These are phyloP conservation scores for Notholithocarpus densiflorus DNA, from an alignment of 306 rosid species.

Conservation along the genomic window DNA sequence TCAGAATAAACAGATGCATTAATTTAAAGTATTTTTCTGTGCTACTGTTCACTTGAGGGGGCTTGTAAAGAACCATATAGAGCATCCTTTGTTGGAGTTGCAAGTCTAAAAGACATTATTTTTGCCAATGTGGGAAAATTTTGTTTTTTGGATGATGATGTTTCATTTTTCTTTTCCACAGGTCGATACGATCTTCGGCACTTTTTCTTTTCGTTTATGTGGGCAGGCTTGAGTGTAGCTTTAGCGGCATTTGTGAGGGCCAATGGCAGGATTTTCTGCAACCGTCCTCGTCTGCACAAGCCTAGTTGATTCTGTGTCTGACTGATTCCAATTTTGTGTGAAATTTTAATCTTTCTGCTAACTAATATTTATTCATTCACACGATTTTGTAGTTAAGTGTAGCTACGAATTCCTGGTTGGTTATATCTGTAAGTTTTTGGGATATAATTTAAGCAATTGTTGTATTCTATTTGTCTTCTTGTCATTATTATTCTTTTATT, in stretches of 20 bases:
- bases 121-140: background rate
- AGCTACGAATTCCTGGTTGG: constrained; percentile 24
- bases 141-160: background rate
- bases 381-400: constrained; percentile 21
- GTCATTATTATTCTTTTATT: constrained; percentile 11
- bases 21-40: background rate
- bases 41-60: background rate
- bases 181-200: constrained; percentile 75
- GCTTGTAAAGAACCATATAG: background rate
- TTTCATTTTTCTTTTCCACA: constrained; percentile 31
- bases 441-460: constrained; percentile 22
- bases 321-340: constrained; percentile 18
- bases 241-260: constrained; percentile 85
- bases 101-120: background rate
- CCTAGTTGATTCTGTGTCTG: constrained; percentile 43
- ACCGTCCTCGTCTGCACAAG: constrained; percentile 83
- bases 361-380: constrained; percentile 28
- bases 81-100: background rate
- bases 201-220: constrained; percentile 72
- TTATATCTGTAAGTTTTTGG: constrained; percentile 15
- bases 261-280: constrained; percentile 89
- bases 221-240: constrained; percentile 79
- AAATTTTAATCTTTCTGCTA: constrained; percentile 24
- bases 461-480: constrained; percentile 17
- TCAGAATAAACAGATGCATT: constrained; percentile 3